These are phyloP conservation scores for Pleurotus pulmonarius DNA, from an alignment of 768 basidiomycete species.

Conservation along the genomic window DNA sequence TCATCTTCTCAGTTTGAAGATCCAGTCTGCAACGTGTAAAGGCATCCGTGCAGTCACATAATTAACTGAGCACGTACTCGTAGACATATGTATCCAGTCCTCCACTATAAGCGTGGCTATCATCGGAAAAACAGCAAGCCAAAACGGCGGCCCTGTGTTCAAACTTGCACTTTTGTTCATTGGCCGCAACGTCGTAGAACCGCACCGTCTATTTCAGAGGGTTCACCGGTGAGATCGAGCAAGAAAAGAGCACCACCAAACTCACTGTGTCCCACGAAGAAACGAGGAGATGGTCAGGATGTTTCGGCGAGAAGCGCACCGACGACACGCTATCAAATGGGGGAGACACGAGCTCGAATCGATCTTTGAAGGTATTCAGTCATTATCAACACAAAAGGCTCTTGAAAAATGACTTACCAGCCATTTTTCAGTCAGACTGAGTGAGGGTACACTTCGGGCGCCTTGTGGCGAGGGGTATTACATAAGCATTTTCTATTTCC, in stretches of 20 bases:
- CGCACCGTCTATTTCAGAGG: constrained; percentile 38
- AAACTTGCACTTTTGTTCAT: constrained; percentile 75
- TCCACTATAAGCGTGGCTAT: constrained; percentile 41
- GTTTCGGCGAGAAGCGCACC: constrained; percentile 75
- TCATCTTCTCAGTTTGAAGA: constrained; percentile 65
- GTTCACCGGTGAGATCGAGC: no score
- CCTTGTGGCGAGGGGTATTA: no score
- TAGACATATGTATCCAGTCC: constrained; percentile 13
- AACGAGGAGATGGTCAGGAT: constrained; percentile 76
- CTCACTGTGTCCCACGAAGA: constrained; percentile 87
- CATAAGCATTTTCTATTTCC: no score
- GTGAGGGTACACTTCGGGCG: no score
- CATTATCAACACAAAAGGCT: neutral
- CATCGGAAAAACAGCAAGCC: constrained; percentile 68
- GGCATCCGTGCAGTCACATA: neutral
- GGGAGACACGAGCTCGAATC: constrained; percentile 44
- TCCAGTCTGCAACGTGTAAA: constrained; percentile 56
- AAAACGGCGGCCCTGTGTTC: constrained; percentile 88
- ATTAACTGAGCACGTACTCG: neutral
- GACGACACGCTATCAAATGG: constrained; percentile 86
- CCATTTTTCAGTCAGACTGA: no score
- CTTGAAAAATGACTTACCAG: neutral
- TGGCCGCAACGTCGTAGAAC: constrained; percentile 56
- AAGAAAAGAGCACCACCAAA: no score
- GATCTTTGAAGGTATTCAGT: constrained; percentile 5